Base-by-base conservation (phyloP, 495 filamentous ascomycete genomes). In the Thermothielavioides terrestris region DNA sequence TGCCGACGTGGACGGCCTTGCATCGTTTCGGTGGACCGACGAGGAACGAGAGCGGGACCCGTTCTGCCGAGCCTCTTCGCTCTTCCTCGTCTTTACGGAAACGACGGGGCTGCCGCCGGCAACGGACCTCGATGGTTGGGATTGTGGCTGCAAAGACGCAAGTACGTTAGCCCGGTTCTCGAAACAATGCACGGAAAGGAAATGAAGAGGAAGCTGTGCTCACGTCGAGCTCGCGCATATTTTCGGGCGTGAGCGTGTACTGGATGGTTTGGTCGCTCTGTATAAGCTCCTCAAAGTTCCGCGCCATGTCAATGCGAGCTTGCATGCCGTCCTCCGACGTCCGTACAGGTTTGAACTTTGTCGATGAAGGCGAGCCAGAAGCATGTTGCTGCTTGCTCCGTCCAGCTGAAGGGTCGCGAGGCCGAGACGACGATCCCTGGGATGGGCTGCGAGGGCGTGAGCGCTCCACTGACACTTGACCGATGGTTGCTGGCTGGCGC, bases 241-340 rank as follows among this genome's bases (percentile, higher is more conserved):
- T 88, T 60, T 86, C 83, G 1, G 92, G 91, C 1, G 92, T 98
- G 26, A 96, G 75, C 2, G 92, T 96, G 62, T 84, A 96, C 64
- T 91, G 89, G 38, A 98, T 83, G 2, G 92, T 96, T 62, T 94
- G 83, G 48, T 89, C 81, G 65, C 89, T 89, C 31, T 85, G 82
- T 50, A 98, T 92, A 30, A 96, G 74, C 54, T 90, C 79, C 58
- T 98, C 92, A 65, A 98, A 89, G 41, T 74, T 66, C 20, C 69
- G 65, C 26, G 65, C 71, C 10, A 69, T 64, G 51, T 71, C 71
- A 17, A 64, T 61, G 14, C 62, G 68, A 23, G 58, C 59, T 17
- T 63, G 63, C 70, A 59, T 71, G 59, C 57, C 72, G 22, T 78
- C 77, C 39, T 78, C 74, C 5, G 75, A 77, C 17, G 69, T 72